A percentile compares a stretch with the other conserved stretches of the same genome.
Evolutionary conservation across 768 basidiomycete genomes (phyloP).

Genomic region (Gloeophyllum trabeum): DNA sequence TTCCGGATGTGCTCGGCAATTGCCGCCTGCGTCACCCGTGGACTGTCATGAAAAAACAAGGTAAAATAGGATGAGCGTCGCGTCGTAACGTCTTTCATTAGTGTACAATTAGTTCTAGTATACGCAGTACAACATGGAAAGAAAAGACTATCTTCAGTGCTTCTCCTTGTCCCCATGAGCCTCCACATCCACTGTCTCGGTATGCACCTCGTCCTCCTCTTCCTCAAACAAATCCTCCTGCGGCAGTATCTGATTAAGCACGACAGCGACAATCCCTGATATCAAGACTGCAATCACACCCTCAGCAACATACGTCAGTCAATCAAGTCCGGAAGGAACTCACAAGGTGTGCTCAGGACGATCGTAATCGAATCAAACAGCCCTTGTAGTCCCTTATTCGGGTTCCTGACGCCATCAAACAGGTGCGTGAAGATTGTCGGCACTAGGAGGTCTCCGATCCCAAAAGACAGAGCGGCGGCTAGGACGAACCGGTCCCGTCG

Average conservation of each 20-base stretch:
- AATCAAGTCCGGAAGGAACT: conserved; percentile 16
- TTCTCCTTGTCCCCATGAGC: neutral
- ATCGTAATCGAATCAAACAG: conserved; percentile 74
- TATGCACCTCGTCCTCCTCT: neutral
- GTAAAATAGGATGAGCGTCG: too few relatives aligned
- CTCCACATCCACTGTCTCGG: conserved; percentile 2
- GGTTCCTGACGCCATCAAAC: conserved; percentile 47
- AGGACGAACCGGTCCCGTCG: conserved; percentile 62
- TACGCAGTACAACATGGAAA: too few relatives aligned
- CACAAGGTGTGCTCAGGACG: conserved; percentile 72
- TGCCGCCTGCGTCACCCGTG: too few relatives aligned
- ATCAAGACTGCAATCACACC: conserved; percentile 27
- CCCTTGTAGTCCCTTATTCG: conserved; percentile 47
- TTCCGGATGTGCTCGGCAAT: too few relatives aligned
- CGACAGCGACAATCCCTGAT: conserved; percentile 28
- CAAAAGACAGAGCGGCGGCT: conserved; percentile 57
- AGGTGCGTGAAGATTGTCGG: conserved; percentile 55
- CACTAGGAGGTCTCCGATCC: conserved; percentile 61
- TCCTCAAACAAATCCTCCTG: conserved; percentile 12
- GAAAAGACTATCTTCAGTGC: too few relatives aligned
- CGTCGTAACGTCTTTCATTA: too few relatives aligned
- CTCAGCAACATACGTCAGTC: neutral
- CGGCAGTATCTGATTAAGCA: conserved; percentile 37
- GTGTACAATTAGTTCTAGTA: too few relatives aligned
- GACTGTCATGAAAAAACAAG: too few relatives aligned